A percentile compares a stretch with the other conserved stretches of the same genome.
Conservation (phyloP, 2,329 filamentous ascomycete genomes). For the Curvularia lunata region DNA sequence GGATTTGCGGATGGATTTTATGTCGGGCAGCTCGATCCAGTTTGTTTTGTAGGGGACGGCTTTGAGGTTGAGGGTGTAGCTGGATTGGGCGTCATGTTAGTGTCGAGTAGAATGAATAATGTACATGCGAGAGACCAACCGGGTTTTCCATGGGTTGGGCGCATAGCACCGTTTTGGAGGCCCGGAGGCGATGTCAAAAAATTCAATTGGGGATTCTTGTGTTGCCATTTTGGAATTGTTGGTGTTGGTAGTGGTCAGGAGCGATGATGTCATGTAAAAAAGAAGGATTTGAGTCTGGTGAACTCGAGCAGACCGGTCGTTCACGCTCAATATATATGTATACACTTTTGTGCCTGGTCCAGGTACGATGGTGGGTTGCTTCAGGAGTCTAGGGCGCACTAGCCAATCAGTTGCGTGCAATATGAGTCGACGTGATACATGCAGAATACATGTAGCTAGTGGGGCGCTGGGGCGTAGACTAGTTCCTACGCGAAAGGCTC, state of each 20-base stretch:
- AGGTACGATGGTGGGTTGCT: background rate
- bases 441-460: background rate
- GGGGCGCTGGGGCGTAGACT: background rate
- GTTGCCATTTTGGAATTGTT: background rate
- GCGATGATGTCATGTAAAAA: background rate
- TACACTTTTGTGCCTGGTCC: background rate
- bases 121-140: conserved; percentile 32
- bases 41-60: conserved; percentile 53
- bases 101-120: background rate
- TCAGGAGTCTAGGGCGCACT: background rate
- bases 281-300: background rate
- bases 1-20: conserved; percentile 54
- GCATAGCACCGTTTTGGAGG: conserved; percentile 46
- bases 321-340: background rate
- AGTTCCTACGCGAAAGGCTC: background rate
- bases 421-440: conserved; percentile 4
- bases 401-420: background rate
- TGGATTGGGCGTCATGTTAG: background rate
- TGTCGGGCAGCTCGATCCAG: conserved; percentile 63
- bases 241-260: background rate
- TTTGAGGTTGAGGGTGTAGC: conserved; percentile 58
- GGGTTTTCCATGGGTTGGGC: conserved; percentile 58
- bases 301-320: background rate
- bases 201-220: conserved; percentile 15
- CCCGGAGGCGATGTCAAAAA: conserved; percentile 58